Evolutionary conservation across 2,329 filamentous ascomycete genomes (phyloP), one percentile per base, ranked within the genome.

Genomic region (Penicillium sp.): DNA sequence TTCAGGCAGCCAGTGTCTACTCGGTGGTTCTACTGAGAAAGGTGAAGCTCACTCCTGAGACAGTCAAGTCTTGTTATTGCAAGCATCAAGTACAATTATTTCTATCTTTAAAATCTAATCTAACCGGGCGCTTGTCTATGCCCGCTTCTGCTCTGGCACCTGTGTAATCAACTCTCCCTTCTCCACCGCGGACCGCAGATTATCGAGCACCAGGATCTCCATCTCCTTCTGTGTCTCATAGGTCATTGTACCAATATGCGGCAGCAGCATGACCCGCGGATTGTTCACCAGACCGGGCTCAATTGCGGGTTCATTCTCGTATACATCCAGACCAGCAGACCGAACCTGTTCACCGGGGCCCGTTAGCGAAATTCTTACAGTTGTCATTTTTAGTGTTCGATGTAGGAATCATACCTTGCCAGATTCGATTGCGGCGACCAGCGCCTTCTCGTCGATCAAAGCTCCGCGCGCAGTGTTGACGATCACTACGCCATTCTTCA

Each of bases 161-260:
- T 82, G 78, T n/a, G 85, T 88, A 56, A 87, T 72, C 69, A 88
- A 71, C 58, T 78, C 79, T 4, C 83, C 83, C 57, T 81, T 78
- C 65, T 85, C 80, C 39, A 88, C 77, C 6, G 81, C 84, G 31
- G 74, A 79, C 66, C 80, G 80, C 69, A 88, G 61, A 62, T 87
- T 87, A 31, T 83, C 78, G 67, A 87, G 59, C 19, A 86, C 83
- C 61, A 86, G 67, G 52, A 85, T 66, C 69, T 87, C 84, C 84
- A 86, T 87, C 54, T 85, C 82, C 62, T 79, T 81, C 72, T 86
- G 83, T 23, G 83, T 86, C 70, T 87, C 84, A 66, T 78, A 82
- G 11, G 84, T 86, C 58, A 75, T 80, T 1, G 84, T 87, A 21
- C 84, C 85, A 61, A 87, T 81, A 64, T 87, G 85, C 39, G 85